phyloP scores from a whole-genome alignment of 1,284 basidiomycete genomes.

The Cutaneotrichosporon daszewskae region DNA sequence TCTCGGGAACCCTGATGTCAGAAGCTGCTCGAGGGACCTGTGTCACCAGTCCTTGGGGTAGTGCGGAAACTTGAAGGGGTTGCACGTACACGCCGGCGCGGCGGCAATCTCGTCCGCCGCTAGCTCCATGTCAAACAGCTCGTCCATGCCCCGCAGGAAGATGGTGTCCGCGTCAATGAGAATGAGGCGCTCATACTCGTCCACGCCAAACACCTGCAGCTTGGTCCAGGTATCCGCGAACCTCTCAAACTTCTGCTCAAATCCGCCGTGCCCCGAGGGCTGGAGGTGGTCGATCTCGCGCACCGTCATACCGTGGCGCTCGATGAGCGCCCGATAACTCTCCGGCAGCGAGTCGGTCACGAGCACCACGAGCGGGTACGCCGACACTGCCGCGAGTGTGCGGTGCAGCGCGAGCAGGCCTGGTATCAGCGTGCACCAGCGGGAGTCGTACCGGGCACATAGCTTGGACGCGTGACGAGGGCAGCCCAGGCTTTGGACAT shows the following conservation, averaged over 20 bases:
- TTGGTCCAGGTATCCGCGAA: conserved; percentile 90
- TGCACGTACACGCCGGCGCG: conserved; percentile 85
- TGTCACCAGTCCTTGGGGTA: conserved; percentile 87
- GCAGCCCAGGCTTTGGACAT: conserved; percentile 25
- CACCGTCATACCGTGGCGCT: conserved; percentile 54
- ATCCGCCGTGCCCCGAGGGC: conserved; percentile 53
- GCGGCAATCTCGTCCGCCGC: conserved; percentile 72
- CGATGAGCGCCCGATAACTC: conserved; percentile 56
- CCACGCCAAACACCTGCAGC: conserved; percentile 69
- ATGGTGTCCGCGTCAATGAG: conserved; percentile 91
- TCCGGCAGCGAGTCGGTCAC: conserved; percentile 60
- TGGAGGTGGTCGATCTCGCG: conserved; percentile 59
- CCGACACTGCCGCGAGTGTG: conserved; percentile 61
- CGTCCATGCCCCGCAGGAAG: conserved; percentile 81
- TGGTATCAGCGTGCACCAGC: conserved; percentile 3
- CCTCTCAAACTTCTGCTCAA: conserved; percentile 47
- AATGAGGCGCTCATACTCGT: conserved; percentile 73
- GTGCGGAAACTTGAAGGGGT: conserved; percentile 72
- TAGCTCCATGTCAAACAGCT: conserved; percentile 69
- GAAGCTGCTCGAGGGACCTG: neutral
- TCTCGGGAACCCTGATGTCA: conserved; percentile 67
- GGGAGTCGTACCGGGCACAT: conserved; percentile 52
- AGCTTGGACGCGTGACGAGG: conserved; percentile 60
- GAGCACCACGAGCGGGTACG: conserved; percentile 77
- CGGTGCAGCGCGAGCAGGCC: conserved; percentile 62